A percentile compares a stretch with the other conserved stretches of the same genome.
These are phyloP conservation scores for Solanum chacoense DNA, from an alignment of 305 asterid genomes.

Conservation along the genomic window DNA sequence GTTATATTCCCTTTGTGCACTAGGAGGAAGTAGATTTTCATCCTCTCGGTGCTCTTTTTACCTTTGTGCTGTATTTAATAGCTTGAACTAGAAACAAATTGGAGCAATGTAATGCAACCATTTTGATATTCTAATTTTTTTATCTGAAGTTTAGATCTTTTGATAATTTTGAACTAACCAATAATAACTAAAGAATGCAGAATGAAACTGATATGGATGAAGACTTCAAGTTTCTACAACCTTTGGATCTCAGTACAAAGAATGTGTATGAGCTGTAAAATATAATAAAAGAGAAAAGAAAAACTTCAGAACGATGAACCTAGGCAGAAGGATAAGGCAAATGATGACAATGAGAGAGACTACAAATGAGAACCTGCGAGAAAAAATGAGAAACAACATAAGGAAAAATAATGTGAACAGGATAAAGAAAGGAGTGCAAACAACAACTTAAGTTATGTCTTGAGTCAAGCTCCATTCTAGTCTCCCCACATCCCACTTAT, in stretches of 20 bases:
- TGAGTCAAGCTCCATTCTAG: not conserved
- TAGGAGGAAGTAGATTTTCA: not conserved
- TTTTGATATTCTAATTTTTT: not conserved
- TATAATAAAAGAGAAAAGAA: not conserved
- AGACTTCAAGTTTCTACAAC: not conserved
- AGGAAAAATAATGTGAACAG: not conserved
- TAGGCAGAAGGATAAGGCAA: not conserved
- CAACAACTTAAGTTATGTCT: not conserved
- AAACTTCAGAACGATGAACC: not conserved
- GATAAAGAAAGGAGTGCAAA: not conserved
- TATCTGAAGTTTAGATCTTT: not conserved
- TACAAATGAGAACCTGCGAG: not conserved
- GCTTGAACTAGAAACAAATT: not conserved
- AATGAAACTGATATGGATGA: not conserved
- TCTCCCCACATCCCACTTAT: not conserved
- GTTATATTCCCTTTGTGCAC: not conserved
- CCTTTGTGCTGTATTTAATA: not conserved
- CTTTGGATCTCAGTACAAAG: not conserved
- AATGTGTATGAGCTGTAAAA: not conserved
- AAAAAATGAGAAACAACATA: not conserved
- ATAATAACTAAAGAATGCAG: not conserved
- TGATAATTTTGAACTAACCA: not conserved
- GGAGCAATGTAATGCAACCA: not conserved
- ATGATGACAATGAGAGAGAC: not conserved
- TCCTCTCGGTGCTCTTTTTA: not conserved